Base-by-base conservation (phyloP, 2,329 filamentous ascomycete genomes). In the Thielaviopsis ethacetica region DNA sequence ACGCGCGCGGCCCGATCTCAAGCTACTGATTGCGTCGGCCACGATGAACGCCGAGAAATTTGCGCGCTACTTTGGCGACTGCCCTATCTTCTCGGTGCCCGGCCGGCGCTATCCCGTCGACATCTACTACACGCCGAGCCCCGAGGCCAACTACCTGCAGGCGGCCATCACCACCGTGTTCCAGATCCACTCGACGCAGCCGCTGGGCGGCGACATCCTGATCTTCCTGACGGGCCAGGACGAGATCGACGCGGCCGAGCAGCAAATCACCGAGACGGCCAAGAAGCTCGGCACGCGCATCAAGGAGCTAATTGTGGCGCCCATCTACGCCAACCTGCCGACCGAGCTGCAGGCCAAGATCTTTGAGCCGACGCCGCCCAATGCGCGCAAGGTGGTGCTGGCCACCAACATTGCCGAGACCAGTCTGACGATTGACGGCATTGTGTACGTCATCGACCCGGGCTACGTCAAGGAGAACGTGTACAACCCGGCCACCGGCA, bases 401-500 rank as follows among this genome's bases (percentile, higher is more conserved):
- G 90, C 91, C 0, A 97, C 93, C 2, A 98, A 98, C 68, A 97
- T 98, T 69, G 93, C 93, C 2, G 93, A 98, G 70, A 98, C 93
- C 0, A 90, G 84, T 75, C 73, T 98, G 67, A 98, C 93, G 0
- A 95, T 98, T 60, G 91, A 97, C 68, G 91, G 91, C 17, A 95
- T 97, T 61, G 86, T 91, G 9, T 96, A 94, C 68, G 93, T 97
- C 41, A 95, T 97, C 61, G 93, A 98, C 65, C 88, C 88, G 0
- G 93, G 93, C 0, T 95, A 94, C 63, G 89, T 93, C 63, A 98
- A 98, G 70, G 89, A 97, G 68, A 95, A 95, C 65, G 81, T 91
- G 1, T 97, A 91, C 73, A 95, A 95, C 63, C 86, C 91, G 0
- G 82, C 86, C 0, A 95, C 88, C 0, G 91, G 91, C 59, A 95